Base-by-base conservation (phyloP, 371 early-diverging fungal species). In the Polyrhizophydium stewartii region DNA sequence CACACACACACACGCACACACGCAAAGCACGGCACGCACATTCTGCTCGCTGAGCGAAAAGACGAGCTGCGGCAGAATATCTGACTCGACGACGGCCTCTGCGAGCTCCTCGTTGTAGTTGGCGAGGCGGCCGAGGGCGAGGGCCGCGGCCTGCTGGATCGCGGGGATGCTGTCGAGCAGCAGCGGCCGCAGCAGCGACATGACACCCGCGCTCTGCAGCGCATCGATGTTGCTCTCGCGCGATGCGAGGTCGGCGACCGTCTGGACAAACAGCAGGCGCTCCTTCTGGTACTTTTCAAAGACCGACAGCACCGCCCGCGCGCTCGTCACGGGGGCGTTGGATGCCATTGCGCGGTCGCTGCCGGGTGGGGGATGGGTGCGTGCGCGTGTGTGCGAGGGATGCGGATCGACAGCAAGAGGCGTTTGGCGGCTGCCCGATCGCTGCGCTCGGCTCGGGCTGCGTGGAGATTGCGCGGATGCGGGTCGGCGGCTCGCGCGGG, bases 261-360 rank as follows among this genome's bases (percentile, higher is more conserved):
- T 73, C 59, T 83, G 83, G 21, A 74, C 82, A 58, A 81, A 83
- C 41, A 72, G 56, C 22, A 83, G 75, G 0, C 83, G 73, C 43
- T 81, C 77, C 43, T 77, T 73, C 57, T 83, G 81, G 67, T 78
- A 83, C 55, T 74, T 78, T 58, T 83, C 83, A 51, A 83, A 77
- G 13, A 79, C 79, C 32, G 73, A 62, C 37, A 79, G 59, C 25
- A 74, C 72, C 2, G 67, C 67, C 31, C 69, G 58, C 21, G 75
- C 52, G 38, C 37, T 55, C 25, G 56, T 35, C 6, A 41, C 56
- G 28, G 56, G 32, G 7, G 56, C 35, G 7, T 32, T 55, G 56
- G 56, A 12, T 6, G 56, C 9, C 32, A 35, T 55, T 22, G 38
- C 38, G 7, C 7, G 38, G 10, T 6, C 38, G 38, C 38, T n/a